Percentiles rank a stretch among this genome's conserved stretches.
Evolutionary conservation across 371 early-diverging fungal species (phyloP).

Genomic region (Mortierella sp.): DNA sequence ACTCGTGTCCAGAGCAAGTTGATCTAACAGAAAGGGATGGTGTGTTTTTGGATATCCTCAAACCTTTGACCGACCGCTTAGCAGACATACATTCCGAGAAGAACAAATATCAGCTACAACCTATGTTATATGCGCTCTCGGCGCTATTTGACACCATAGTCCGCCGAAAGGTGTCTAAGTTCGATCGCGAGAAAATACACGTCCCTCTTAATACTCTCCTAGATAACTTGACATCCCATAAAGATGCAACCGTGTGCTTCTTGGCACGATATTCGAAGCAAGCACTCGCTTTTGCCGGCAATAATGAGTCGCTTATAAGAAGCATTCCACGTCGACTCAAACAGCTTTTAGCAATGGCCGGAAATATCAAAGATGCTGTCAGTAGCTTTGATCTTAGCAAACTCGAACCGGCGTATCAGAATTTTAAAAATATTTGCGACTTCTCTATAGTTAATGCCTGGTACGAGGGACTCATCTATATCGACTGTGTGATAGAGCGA

Average conservation of each 20-base stretch:
- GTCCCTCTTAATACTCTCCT: neutral
- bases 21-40: neutral
- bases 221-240: neutral
- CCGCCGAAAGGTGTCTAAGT: neutral
- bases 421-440: neutral
- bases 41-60: conserved; percentile 4
- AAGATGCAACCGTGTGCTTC: neutral
- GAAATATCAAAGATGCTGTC: neutral
- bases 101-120: neutral
- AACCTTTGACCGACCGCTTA: neutral
- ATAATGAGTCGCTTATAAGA: neutral
- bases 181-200: neutral
- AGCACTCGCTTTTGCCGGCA: neutral
- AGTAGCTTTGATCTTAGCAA: neutral
- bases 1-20: neutral
- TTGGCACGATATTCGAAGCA: conserved; percentile 9
- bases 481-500: neutral
- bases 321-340: neutral
- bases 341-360: neutral
- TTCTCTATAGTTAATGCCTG: neutral
- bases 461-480: conserved; percentile 9
- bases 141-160: conserved; percentile 10
- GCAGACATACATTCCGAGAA: neutral
- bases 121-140: neutral
- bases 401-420: neutral